phyloP scores from a whole-genome alignment of 768 basidiomycete species.

The Mycena vitilis region DNA sequence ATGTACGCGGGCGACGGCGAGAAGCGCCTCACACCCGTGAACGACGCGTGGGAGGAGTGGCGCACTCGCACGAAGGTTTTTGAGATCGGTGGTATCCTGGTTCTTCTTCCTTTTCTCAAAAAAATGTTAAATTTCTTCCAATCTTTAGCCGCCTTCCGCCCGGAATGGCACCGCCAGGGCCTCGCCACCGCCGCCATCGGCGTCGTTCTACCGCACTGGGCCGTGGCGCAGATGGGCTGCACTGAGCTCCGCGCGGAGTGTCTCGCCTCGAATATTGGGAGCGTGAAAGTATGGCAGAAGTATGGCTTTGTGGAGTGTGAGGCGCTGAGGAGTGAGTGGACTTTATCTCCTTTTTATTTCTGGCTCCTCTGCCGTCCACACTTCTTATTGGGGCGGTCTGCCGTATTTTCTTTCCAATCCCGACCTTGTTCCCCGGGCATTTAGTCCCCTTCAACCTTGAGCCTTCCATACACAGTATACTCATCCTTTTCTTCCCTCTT shows the following conservation, averaged over 20 bases:
- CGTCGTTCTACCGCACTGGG: conserved; percentile 30
- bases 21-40: conserved; percentile 28
- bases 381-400: no score
- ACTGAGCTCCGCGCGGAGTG: conserved; percentile 33
- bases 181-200: conserved; percentile 30
- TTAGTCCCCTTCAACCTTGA: no score
- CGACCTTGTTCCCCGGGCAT: no score
- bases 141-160: conserved; percentile 23
- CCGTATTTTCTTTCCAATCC: no score
- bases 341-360: background rate
- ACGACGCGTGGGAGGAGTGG: conserved; percentile 33
- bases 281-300: conserved; percentile 34
- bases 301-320: conserved; percentile 30
- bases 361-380: no score
- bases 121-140: background rate
- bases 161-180: conserved; percentile 30
- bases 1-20: background rate
- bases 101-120: no score
- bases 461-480: no score
- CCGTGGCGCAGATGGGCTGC: conserved; percentile 31
- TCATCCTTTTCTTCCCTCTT: no score
- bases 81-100: conserved; percentile 28
- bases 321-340: conserved; percentile 7
- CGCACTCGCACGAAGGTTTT: conserved; percentile 20
- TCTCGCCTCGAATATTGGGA: conserved; percentile 22